A percentile compares a stretch with the other conserved stretches of the same genome.
Evolutionary conservation across 2,329 filamentous ascomycete species (phyloP).

Genomic region (Colletotrichum sp.): DNA sequence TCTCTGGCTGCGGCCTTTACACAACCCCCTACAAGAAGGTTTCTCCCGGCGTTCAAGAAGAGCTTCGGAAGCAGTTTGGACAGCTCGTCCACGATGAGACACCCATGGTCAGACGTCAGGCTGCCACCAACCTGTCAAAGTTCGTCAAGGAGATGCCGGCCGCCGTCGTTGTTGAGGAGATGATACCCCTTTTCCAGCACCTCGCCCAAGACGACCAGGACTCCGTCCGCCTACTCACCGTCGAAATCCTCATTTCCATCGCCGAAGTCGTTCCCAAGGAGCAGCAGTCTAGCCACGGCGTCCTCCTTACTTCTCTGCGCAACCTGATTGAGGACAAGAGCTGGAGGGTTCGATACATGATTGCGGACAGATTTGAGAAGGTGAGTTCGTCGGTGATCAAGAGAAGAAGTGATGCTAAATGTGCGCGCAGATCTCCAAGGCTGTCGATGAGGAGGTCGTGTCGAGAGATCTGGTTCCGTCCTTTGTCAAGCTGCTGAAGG

Average conservation of each 20-base stretch:
- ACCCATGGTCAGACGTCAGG: slow-evolving; percentile 97
- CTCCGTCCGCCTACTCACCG: slow-evolving; percentile 92
- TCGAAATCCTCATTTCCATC: slow-evolving; percentile 95
- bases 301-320: slow-evolving; percentile 86
- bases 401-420: slow-evolving; percentile 19
- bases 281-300: slow-evolving; percentile 94
- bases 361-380: slow-evolving; percentile 98
- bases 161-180: slow-evolving; percentile 92
- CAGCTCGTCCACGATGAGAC: slow-evolving; percentile 97
- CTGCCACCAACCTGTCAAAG: slow-evolving; percentile 94
- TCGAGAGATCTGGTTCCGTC: slow-evolving; percentile 92
- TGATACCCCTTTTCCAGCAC: slow-evolving; percentile 98
- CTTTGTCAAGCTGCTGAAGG: slow-evolving; percentile 97
- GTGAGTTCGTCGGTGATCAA: slow-evolving; percentile 46
- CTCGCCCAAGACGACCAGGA: slow-evolving; percentile 97
- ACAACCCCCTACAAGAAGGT: slow-evolving; percentile 93
- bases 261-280: slow-evolving; percentile 98
- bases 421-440: slow-evolving; percentile 82
- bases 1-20: slow-evolving; percentile 95
- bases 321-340: slow-evolving; percentile 99
- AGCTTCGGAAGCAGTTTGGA: slow-evolving; percentile 88
- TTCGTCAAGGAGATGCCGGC: slow-evolving; percentile 98
- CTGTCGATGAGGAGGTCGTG: slow-evolving; percentile 96
- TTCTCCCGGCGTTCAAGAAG: slow-evolving; percentile 85
- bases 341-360: slow-evolving; percentile 99